Percentiles rank a stretch among this genome's conserved stretches.
Evolutionary conservation across 2,329 filamentous ascomycete species (phyloP).

Genomic region (Alternaria arborescens): DNA sequence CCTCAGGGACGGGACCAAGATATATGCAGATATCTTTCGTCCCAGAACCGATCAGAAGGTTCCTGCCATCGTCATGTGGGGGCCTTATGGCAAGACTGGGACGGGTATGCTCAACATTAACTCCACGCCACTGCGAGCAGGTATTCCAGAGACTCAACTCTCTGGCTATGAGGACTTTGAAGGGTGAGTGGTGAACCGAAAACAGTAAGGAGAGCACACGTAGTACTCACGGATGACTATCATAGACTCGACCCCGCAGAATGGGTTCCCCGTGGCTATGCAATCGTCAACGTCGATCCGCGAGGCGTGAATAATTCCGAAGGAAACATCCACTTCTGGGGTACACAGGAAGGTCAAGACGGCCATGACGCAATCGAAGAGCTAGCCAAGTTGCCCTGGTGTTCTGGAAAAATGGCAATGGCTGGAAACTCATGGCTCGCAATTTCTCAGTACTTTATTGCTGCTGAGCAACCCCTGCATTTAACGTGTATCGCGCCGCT

Average conservation of each 20-base stretch:
- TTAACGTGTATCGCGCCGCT: conserved; percentile 56
- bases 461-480: conserved; percentile 52
- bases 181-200: conserved; percentile 19
- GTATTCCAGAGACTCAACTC: neutral
- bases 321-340: conserved; percentile 24
- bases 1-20: conserved; percentile 10
- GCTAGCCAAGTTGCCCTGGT: conserved; percentile 54
- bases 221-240: neutral
- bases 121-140: conserved; percentile 1
- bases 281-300: conserved; percentile 41
- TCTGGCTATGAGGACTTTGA: conserved; percentile 51
- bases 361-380: conserved; percentile 54
- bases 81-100: conserved; percentile 53
- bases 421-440: conserved; percentile 57
- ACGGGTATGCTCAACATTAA: conserved; percentile 16
- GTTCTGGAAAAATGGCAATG: conserved; percentile 54
- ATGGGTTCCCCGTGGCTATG: conserved; percentile 43
- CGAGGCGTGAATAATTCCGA: conserved; percentile 36
- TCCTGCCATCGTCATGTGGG: conserved; percentile 55
- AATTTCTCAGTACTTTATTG: conserved; percentile 54
- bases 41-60: conserved; percentile 40
- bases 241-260: conserved; percentile 46
- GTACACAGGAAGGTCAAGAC: conserved; percentile 50
- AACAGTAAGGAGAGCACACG: neutral
- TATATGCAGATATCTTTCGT: conserved; percentile 14